Percentiles rank a stretch among this genome's conserved stretches.
Evolutionary conservation across 371 early-diverging fungal species (phyloP).

Genomic region (Chytridium lagenaria): DNA sequence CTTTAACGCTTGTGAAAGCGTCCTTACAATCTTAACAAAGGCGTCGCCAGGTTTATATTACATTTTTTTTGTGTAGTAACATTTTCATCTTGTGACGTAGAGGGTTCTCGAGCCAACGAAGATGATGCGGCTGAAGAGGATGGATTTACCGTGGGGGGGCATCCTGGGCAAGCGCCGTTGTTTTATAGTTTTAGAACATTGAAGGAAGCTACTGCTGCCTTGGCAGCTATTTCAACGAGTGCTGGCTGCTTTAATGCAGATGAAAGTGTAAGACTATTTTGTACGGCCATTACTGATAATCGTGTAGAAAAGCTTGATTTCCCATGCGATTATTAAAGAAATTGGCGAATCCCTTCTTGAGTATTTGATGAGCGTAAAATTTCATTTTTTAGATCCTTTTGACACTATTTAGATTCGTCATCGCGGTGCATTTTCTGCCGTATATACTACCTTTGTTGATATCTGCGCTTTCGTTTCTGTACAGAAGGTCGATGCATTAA

Average conservation of each 20-base stretch:
- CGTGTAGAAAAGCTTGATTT: neutral
- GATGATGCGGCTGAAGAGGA: slow-evolving; percentile 37
- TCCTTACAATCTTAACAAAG: slow-evolving; percentile 39
- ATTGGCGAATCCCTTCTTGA: neutral
- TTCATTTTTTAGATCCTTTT: slow-evolving; percentile 10
- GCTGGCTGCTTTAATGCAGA: slow-evolving; percentile 21
- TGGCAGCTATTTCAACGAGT: slow-evolving; percentile 27
- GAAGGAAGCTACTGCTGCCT: slow-evolving; percentile 74
- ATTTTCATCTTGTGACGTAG: slow-evolving; percentile 57
- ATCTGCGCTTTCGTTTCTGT: slow-evolving; percentile 72
- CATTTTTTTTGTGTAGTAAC: slow-evolving; percentile 28
- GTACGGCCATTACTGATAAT: slow-evolving; percentile 9
- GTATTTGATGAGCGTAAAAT: neutral
- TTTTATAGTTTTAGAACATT: slow-evolving; percentile 93
- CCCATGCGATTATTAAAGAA: neutral
- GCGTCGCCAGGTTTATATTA: slow-evolving; percentile 34
- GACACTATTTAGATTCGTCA: slow-evolving; percentile 73
- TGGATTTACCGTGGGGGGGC: slow-evolving; percentile 45
- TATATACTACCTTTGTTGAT: slow-evolving; percentile 77
- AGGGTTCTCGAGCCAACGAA: slow-evolving; percentile 67
- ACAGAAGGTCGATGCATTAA: slow-evolving; percentile 55
- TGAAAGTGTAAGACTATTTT: neutral
- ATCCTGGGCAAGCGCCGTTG: slow-evolving; percentile 73
- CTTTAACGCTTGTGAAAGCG: slow-evolving; percentile 17
- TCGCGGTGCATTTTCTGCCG: slow-evolving; percentile 90